Percentiles rank a stretch among this genome's conserved stretches.
Evolutionary conservation across 495 filamentous ascomycete species (phyloP).

Genomic region (Penicillium steckii): DNA sequence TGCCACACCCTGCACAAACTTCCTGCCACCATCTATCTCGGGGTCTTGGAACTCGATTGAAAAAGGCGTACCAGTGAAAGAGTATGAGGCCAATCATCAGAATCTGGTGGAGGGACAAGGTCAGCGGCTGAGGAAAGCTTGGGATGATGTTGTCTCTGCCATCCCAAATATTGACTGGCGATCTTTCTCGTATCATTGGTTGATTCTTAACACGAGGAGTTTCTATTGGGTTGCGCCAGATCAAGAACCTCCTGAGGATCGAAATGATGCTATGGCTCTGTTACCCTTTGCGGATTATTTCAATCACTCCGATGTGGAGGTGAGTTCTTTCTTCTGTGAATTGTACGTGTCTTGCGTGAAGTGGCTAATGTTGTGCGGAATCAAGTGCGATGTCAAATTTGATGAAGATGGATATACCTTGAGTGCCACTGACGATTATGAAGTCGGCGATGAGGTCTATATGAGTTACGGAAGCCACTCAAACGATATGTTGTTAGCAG

Average conservation of each 20-base stretch:
- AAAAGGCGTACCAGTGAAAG: conserved; percentile 13
- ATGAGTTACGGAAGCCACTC: conserved; percentile 78
- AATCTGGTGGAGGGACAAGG: conserved; percentile 61
- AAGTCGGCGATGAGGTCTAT: conserved; percentile 68
- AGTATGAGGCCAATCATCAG: conserved; percentile 40
- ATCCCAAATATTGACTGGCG: conserved; percentile 53
- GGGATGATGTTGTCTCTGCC: conserved; percentile 48
- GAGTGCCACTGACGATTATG: conserved; percentile 51
- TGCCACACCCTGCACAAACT: not conserved
- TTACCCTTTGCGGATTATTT: conserved; percentile 87
- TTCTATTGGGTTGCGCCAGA: conserved; percentile 67
- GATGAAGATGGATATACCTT: conserved; percentile 61
- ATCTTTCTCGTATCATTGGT: conserved; percentile 70
- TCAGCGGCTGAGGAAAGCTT: conserved; percentile 62
- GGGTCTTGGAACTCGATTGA: conserved; percentile 34
- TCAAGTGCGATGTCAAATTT: conserved; percentile 62
- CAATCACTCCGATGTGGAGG: conserved; percentile 66
- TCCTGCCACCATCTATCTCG: conserved; percentile 45
- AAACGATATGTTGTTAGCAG: conserved; percentile 77
- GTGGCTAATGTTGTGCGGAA: not conserved
- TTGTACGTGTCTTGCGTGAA: not conserved
- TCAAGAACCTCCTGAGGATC: conserved; percentile 47
- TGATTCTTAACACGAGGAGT: conserved; percentile 78
- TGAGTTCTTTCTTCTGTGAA: conserved; percentile 17
- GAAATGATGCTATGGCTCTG: conserved; percentile 74